A percentile compares a stretch with the other conserved stretches of the same genome.
phyloP scores from a whole-genome alignment of 805 yeast genomes.

The Metschnikowia cerradonensis region DNA sequence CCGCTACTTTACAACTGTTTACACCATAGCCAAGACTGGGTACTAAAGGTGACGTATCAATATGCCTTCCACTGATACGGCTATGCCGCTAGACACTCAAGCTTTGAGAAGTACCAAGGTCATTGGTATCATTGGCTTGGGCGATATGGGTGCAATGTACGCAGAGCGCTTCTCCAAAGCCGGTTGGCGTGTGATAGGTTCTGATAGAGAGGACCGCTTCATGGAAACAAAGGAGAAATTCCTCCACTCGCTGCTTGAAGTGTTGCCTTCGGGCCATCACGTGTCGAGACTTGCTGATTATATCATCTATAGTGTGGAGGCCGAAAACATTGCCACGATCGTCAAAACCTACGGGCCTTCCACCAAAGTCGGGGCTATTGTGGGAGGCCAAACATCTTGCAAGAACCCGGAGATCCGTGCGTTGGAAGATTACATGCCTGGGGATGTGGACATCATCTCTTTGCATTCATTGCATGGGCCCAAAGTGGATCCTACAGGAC shows the following conservation, averaged over 20 bases:
- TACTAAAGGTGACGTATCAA: too few species aligned
- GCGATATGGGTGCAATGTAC: conserved; percentile 93
- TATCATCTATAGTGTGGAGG: conserved; percentile 88
- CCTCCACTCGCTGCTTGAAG: conserved; percentile 43
- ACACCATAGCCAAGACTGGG: too few species aligned
- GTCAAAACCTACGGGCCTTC: conserved; percentile 80
- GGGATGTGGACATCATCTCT: conserved; percentile 77
- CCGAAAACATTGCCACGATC: conserved; percentile 72
- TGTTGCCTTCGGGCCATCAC: conserved; percentile 74
- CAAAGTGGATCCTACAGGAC: conserved; percentile 80
- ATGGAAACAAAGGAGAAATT: conserved; percentile 42
- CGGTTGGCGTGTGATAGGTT: conserved; percentile 88
- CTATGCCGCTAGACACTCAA: background rate
- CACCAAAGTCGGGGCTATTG: conserved; percentile 80
- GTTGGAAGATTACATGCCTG: conserved; percentile 70
- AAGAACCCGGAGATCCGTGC: conserved; percentile 87
- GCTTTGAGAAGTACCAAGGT: conserved; percentile 33
- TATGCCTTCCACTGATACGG: background rate
- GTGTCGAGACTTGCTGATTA: conserved; percentile 82
- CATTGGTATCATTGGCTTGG: conserved; percentile 91
- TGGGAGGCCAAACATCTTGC: conserved; percentile 98
- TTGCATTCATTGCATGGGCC: conserved; percentile 97
- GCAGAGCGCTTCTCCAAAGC: conserved; percentile 73
- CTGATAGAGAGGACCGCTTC: conserved; percentile 71
- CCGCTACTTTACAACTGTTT: too few species aligned